Evolutionary conservation across 148 eudicot species (phyloP), one percentile per base, ranked within the genome.

Genomic region (Rhododendron kiyosumense): DNA sequence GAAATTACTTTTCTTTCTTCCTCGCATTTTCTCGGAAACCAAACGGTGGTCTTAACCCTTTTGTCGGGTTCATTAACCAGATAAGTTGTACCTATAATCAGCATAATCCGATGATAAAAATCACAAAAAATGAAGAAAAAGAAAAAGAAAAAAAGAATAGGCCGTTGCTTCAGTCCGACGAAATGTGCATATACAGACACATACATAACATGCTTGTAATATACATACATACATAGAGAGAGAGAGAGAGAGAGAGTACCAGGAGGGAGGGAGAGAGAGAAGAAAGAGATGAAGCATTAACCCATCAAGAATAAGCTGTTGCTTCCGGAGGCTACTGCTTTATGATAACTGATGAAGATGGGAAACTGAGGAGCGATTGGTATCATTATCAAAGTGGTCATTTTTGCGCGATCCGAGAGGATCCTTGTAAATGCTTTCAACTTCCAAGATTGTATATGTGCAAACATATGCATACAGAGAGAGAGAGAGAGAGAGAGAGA

Each of bases 331-430:
- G 36, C 75, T 69, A 22, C 46, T 41, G 18, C 1, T 34, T 15
- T 14, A 74, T 5, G 3, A 17, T 18, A 17, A 20, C 22, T 0
- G 46, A 9, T 5, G 46, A 20, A 78, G 81, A 78, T 45, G 81
- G 81, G 13, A 45, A 78, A 78, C 43, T 43, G 81, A n/a, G 81
- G 52, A 78, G 32, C 49, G 81, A 78, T 78, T n/a, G 52, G 24
- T 5, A 74, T 74, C 24, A 18, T 15, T 1, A 45, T 78, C 32
- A 10, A n/a, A 78, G 52, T 45, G 81, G 9, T 46, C 80, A 22
- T 77, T 69, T 2, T 22, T 77, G 52, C 26, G 13, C 11, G 63
- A 79, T 79, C 82, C 82, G 20, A 48, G 57, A 79, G 57, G 9
- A 79, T 79, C 82, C 0, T 49, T 18, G 59, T 2, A 48, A 79